Percentiles rank a stretch among this genome's conserved stretches.
Evolutionary conservation across 495 filamentous ascomycete species (phyloP).

Genomic region (Aspergillus steynii): DNA sequence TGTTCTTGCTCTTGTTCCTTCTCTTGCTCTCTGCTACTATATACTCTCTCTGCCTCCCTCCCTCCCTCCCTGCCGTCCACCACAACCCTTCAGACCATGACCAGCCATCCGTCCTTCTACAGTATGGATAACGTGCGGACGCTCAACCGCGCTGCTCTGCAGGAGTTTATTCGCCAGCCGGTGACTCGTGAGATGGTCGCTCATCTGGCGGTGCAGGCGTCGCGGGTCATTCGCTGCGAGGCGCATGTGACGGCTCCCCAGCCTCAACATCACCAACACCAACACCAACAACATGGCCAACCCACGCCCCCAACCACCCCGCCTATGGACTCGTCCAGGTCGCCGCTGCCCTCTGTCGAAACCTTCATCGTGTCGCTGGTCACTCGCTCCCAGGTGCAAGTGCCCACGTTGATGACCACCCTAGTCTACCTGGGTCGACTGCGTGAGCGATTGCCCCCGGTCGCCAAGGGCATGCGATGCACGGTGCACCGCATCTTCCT

Average conservation of each 20-base stretch:
- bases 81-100: slow-evolving; percentile 5
- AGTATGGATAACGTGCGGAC: slow-evolving; percentile 12
- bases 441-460: slow-evolving; percentile 78
- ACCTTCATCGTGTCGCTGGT: slow-evolving; percentile 90
- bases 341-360: slow-evolving; percentile 74
- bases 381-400: slow-evolving; percentile 90
- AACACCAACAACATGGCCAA: slow-evolving; percentile 44
- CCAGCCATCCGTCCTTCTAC: slow-evolving; percentile 10
- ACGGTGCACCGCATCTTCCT: slow-evolving; percentile 90
- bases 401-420: slow-evolving; percentile 94
- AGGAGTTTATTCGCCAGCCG: slow-evolving; percentile 80
- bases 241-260: slow-evolving; percentile 43
- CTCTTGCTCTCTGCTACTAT: slow-evolving; percentile 9
- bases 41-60: slow-evolving; percentile 11
- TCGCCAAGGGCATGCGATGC: slow-evolving; percentile 96
- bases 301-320: slow-evolving; percentile 69
- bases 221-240: slow-evolving; percentile 90
- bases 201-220: slow-evolving; percentile 80
- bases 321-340: slow-evolving; percentile 50
- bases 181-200: slow-evolving; percentile 83
- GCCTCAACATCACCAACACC: slow-evolving; percentile 34
- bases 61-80: slow-evolving; percentile 8
- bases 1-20: neutral
- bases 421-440: slow-evolving; percentile 89
- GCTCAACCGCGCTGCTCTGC: slow-evolving; percentile 79